Evolutionary conservation across 139 green algal species (phyloP).

Genomic region (Coelastrella sp.): DNA sequence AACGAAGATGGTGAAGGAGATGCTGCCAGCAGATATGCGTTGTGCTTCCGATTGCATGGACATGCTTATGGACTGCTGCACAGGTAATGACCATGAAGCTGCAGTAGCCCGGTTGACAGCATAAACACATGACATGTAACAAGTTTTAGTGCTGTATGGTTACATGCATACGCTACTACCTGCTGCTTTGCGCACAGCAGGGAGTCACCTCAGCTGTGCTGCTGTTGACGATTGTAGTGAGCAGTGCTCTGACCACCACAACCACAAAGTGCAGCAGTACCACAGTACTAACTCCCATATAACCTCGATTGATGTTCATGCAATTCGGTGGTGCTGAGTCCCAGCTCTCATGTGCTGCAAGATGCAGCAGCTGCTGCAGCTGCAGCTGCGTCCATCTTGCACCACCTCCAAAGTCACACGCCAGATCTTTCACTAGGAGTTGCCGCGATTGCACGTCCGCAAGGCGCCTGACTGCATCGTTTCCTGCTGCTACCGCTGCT

Average conservation of each 20-base stretch:
- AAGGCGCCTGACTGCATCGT: neutral
- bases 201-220: neutral
- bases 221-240: too few relatives aligned
- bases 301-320: too few relatives aligned
- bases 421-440: neutral
- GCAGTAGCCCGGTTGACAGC: too few relatives aligned
- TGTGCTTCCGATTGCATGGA: conserved; percentile 57
- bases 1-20: conserved; percentile 64
- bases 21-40: conserved; percentile 61
- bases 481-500: neutral
- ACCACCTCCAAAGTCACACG: neutral
- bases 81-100: conserved; percentile 15
- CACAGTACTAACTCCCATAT: too few relatives aligned
- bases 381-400: neutral
- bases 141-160: too few relatives aligned
- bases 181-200: too few relatives aligned
- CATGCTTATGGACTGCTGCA: conserved; percentile 67
- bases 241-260: too few relatives aligned
- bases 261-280: too few relatives aligned
- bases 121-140: too few relatives aligned
- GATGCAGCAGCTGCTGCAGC: neutral
- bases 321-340: too few relatives aligned
- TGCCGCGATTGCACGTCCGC: neutral
- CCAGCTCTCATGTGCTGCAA: neutral
- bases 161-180: neutral